A percentile compares a stretch with the other conserved stretches of the same genome.
phyloP scores from a whole-genome alignment of 306 rosid species.

The Alnus glutinosa region DNA sequence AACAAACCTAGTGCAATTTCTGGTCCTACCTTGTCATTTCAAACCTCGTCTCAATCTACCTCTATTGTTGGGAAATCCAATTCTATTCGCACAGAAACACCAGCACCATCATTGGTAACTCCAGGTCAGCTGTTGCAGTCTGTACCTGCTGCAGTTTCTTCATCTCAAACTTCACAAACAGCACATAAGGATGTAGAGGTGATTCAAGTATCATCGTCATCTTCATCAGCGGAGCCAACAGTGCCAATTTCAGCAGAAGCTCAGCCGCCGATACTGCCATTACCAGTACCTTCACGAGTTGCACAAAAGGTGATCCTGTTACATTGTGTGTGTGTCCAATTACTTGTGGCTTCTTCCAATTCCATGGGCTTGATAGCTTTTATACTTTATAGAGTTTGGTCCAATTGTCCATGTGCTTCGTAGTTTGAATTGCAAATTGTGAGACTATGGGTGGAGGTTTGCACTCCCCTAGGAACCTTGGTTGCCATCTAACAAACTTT shows the following conservation, averaged over 20 bases:
- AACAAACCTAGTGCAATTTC: conserved; percentile 53
- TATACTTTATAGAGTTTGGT: not conserved
- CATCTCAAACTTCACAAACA: conserved; percentile 52
- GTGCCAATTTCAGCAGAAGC: conserved; percentile 51
- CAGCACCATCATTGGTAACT: conserved; percentile 68
- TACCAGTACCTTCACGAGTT: conserved; percentile 56
- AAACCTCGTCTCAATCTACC: conserved; percentile 51
- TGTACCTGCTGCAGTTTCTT: conserved; percentile 51
- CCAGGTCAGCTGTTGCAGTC: conserved; percentile 85
- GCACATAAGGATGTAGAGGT: conserved; percentile 81
- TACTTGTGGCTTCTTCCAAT: not conserved
- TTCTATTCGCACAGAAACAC: conserved; percentile 44
- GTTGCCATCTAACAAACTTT: conserved; percentile 8
- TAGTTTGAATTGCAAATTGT: not conserved
- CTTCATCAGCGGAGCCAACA: conserved; percentile 44
- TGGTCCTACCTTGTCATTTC: conserved; percentile 54
- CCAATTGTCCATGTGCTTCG: not conserved
- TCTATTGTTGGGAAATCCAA: conserved; percentile 56
- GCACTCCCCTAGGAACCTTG: not conserved
- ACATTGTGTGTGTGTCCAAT: not conserved
- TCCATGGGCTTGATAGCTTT: not conserved
- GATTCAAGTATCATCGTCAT: conserved; percentile 56
- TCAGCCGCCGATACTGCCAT: conserved; percentile 84
- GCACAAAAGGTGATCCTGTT: conserved; percentile 47
- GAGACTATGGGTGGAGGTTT: not conserved